Conservation (phyloP, 495 filamentous ascomycete species). For the Aspergillus bridgeri region DNA sequence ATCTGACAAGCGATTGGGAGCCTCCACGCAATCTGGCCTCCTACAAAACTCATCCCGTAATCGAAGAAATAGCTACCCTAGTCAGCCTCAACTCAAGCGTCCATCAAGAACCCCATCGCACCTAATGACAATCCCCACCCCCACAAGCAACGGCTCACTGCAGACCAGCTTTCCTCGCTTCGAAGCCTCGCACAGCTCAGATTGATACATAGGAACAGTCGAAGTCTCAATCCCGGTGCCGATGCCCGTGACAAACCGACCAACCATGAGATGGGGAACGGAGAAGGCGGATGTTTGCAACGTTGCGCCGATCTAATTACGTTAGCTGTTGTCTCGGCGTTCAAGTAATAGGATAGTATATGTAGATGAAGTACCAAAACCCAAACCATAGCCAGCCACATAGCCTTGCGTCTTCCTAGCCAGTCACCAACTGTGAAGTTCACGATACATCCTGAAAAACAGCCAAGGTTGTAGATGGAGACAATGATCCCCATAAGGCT, state of each 20-base stretch:
- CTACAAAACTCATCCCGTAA: constrained; percentile 42
- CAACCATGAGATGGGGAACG: constrained; percentile 46
- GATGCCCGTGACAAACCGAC: constrained; percentile 46
- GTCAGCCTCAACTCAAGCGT: not conserved
- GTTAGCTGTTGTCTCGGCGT: too few species aligned
- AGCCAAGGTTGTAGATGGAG: constrained; percentile 50
- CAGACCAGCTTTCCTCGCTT: constrained; percentile 43
- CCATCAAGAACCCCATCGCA: not conserved
- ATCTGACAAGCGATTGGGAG: constrained; percentile 47
- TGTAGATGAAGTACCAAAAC: too few species aligned
- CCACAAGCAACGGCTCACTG: constrained; percentile 43
- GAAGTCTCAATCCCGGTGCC: constrained; percentile 49
- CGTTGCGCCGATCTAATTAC: constrained; percentile 32
- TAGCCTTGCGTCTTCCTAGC: constrained; percentile 43
- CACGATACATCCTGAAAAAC: constrained; percentile 44
- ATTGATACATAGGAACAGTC: constrained; percentile 47
- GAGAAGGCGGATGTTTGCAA: constrained; percentile 43
- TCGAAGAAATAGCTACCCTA: constrained; percentile 44
- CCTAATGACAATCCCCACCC: constrained; percentile 39
- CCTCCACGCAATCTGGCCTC: constrained; percentile 42
- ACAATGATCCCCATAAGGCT: constrained; percentile 46
- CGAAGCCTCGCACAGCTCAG: constrained; percentile 41
- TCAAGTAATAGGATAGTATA: too few species aligned
- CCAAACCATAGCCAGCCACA: constrained; percentile 38
- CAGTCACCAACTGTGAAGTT: constrained; percentile 46